Evolutionary conservation across 176 grass and related monocot species (phyloP).

Genomic region (Raddia guianensis): DNA sequence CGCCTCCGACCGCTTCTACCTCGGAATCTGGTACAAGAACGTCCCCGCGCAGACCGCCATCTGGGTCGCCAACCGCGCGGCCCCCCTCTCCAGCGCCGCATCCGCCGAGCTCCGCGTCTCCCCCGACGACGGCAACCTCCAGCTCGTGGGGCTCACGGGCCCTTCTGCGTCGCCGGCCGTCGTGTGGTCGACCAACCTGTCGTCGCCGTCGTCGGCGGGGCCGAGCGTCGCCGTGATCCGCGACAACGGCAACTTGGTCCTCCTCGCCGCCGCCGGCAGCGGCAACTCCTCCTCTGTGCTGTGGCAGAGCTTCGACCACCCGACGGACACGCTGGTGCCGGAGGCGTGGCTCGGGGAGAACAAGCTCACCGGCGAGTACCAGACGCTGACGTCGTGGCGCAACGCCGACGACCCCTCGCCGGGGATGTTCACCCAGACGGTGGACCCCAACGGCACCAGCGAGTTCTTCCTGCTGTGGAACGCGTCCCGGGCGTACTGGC

Average conservation of each 20-base stretch:
- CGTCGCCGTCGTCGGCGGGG: not conserved
- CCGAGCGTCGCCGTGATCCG: conserved; percentile 42
- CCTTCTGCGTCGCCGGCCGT: not conserved
- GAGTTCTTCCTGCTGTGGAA: conserved; percentile 47
- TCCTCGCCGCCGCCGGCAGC: not conserved
- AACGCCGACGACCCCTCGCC: conserved; percentile 48
- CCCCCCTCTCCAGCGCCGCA: not conserved
- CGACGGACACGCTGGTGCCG: conserved; percentile 48
- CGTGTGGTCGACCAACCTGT: conserved; percentile 41
- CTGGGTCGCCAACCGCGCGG: conserved; percentile 48
- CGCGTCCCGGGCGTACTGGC: conserved; percentile 32
- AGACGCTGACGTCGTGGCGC: conserved; percentile 51
- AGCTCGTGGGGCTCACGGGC: not conserved
- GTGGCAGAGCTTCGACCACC: conserved; percentile 68
- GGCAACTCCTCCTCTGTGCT: conserved; percentile 40
- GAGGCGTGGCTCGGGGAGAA: conserved; percentile 52
- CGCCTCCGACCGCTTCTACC: conserved; percentile 42
- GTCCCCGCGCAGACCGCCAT: conserved; percentile 41
- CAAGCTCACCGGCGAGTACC: conserved; percentile 35
- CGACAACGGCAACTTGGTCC: conserved; percentile 50
- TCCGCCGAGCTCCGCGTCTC: conserved; percentile 35
- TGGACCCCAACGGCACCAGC: conserved; percentile 25
- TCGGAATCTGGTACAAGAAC: conserved; percentile 48
- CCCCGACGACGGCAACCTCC: conserved; percentile 22
- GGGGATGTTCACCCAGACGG: conserved; percentile 36